Evolutionary conservation across 1,284 basidiomycete species (phyloP).

Genomic region (Ganoderma leucocontextum): DNA sequence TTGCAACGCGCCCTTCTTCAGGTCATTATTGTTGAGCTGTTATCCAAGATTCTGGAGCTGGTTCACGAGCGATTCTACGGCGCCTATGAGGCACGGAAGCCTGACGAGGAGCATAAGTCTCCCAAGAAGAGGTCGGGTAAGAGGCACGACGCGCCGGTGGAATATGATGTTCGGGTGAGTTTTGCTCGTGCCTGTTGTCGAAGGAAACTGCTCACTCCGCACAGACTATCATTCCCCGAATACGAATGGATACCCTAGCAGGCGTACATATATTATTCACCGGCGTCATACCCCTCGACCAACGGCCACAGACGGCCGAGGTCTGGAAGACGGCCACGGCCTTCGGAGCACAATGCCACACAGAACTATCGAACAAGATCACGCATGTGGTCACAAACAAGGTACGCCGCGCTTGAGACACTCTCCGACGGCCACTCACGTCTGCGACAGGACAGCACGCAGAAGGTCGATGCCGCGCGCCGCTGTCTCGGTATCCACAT

Average conservation of each 20-base stretch:
- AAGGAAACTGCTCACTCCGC: constrained; percentile 19
- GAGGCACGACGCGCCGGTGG: constrained; percentile 38
- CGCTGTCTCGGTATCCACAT: constrained; percentile 77
- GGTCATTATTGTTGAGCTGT: neutral
- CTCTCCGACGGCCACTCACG: neutral
- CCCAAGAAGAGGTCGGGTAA: constrained; percentile 45
- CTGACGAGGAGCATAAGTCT: constrained; percentile 42
- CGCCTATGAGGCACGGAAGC: constrained; percentile 60
- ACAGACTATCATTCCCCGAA: constrained; percentile 83
- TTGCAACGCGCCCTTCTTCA: constrained; percentile 5
- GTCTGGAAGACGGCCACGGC: constrained; percentile 89
- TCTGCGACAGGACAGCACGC: constrained; percentile 75
- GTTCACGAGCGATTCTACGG: constrained; percentile 83
- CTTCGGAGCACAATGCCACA: constrained; percentile 88
- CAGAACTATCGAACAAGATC: constrained; percentile 69
- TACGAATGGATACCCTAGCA: constrained; percentile 79
- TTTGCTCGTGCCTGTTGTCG: too few relatives aligned
- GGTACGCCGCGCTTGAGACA: constrained; percentile 47
- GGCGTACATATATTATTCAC: constrained; percentile 91
- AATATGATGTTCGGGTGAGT: constrained; percentile 72
- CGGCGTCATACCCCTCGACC: constrained; percentile 90
- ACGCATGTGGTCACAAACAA: constrained; percentile 95
- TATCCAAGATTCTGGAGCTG: constrained; percentile 73
- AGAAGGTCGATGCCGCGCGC: constrained; percentile 87
- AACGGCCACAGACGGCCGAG: constrained; percentile 80